A percentile compares a stretch with the other conserved stretches of the same genome.
Conservation (phyloP, 441 rosid species). For the Syzygium malaccense region DNA sequence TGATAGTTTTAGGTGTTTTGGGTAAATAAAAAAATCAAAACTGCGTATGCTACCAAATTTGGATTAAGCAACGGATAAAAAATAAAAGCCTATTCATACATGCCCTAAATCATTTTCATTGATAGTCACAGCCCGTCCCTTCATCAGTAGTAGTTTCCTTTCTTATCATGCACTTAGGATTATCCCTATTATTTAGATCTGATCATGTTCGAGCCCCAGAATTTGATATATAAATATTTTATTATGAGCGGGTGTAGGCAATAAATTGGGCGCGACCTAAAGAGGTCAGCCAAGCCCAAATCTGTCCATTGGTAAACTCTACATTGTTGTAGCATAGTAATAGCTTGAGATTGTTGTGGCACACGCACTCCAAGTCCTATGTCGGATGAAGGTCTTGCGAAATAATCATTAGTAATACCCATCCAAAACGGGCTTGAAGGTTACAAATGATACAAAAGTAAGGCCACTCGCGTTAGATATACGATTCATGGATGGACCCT, state of each 20-base stretch:
- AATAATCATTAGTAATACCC: background rate
- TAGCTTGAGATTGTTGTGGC: background rate
- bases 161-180: background rate
- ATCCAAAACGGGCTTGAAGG: background rate
- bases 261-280: background rate
- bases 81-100: no score
- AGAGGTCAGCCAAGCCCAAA: background rate
- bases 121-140: background rate
- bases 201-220: background rate
- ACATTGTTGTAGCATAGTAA: background rate
- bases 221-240: background rate
- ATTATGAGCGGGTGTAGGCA: background rate
- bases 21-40: background rate
- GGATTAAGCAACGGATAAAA: background rate
- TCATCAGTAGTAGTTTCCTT: background rate
- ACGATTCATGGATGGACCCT: rapidly evolving
- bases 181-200: background rate
- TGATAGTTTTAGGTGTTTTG: background rate
- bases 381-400: background rate
- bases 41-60: background rate
- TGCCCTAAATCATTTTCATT: background rate
- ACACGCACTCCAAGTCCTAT: background rate
- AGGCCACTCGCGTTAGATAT: background rate
- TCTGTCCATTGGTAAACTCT: background rate
- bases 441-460: background rate